Evolutionary conservation across 371 early-diverging fungal genomes (phyloP).

Genomic region (Globomyces sp.): DNA sequence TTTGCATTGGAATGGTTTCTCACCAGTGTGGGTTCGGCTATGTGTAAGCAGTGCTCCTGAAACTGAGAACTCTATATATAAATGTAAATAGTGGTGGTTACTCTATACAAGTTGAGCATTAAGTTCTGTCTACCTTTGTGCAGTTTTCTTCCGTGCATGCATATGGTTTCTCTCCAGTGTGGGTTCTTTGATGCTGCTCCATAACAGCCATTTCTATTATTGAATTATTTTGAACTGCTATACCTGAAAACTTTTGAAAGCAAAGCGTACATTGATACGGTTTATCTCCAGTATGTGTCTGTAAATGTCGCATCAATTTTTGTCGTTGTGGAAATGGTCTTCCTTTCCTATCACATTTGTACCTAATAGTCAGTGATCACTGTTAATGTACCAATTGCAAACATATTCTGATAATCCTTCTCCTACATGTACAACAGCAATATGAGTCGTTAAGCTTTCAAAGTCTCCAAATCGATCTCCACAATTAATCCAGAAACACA

Average conservation of each 20-base stretch:
- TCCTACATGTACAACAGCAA: slow-evolving; percentile 76
- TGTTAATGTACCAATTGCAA: slow-evolving; percentile 88
- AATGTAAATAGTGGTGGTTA: slow-evolving; percentile 63
- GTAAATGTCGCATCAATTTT: slow-evolving; percentile 83
- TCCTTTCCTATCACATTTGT: slow-evolving; percentile 47
- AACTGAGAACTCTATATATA: slow-evolving; percentile 44
- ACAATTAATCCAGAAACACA: slow-evolving; percentile 23
- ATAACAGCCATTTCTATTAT: slow-evolving; percentile 65
- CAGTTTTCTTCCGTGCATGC: slow-evolving; percentile 36
- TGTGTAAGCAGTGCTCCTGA: slow-evolving; percentile 64
- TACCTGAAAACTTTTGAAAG: slow-evolving; percentile 68
- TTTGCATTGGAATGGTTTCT: slow-evolving; percentile 75
- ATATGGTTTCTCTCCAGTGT: slow-evolving; percentile 40
- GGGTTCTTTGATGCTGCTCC: slow-evolving; percentile 75
- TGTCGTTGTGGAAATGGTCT: slow-evolving; percentile 71
- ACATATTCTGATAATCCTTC: slow-evolving; percentile 66
- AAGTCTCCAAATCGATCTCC: slow-evolving; percentile 54
- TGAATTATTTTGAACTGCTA: too few relatives aligned
- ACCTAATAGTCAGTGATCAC: slow-evolving; percentile 61
- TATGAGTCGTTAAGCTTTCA: slow-evolving; percentile 65
- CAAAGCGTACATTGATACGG: slow-evolving; percentile 80
- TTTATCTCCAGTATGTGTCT: slow-evolving; percentile 76
- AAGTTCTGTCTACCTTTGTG: slow-evolving; percentile 15
- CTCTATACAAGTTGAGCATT: slow-evolving; percentile 56
- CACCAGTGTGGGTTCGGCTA: slow-evolving; percentile 53